Evolutionary conservation across 441 rosid genomes (phyloP).

Genomic region (Geranium incanum): DNA sequence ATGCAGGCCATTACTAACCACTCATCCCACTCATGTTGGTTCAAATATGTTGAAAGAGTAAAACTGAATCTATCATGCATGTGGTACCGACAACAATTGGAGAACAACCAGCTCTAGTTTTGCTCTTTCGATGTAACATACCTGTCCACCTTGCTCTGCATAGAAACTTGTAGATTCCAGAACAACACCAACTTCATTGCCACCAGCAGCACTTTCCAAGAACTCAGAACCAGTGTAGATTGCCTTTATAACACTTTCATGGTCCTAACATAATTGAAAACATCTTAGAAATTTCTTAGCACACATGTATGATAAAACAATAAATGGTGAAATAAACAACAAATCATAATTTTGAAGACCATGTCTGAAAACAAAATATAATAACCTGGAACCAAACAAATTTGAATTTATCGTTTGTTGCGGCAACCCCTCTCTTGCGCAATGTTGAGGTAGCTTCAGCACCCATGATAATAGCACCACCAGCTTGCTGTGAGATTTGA

Average conservation of each 20-base stretch:
- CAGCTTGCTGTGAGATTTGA: conserved; percentile 60
- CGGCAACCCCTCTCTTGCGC: conserved; percentile 57
- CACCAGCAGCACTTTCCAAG: conserved; percentile 42
- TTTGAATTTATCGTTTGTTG: conserved; percentile 80
- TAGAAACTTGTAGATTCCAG: conserved; percentile 82
- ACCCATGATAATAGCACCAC: conserved; percentile 82
- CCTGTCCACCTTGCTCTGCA: conserved; percentile 99
- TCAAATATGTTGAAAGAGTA: neutral
- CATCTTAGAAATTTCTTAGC: neutral
- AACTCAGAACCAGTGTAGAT: conserved; percentile 79
- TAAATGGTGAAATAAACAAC: neutral
- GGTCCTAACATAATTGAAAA: conserved; percentile 41
- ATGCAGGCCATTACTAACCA: neutral
- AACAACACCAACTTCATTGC: conserved; percentile 63
- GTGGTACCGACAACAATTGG: neutral
- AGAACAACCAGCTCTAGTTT: conserved; percentile 8
- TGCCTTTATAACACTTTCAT: conserved; percentile 62
- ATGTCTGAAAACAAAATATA: conserved; percentile 3
- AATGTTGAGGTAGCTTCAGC: conserved; percentile 85
- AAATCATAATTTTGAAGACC: neutral
- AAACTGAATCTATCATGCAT: neutral
- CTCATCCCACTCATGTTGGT: neutral
- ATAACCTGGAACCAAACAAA: conserved; percentile 75
- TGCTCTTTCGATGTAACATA: conserved; percentile 20
- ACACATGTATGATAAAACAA: neutral